phyloP scores from a whole-genome alignment of 192 early-diverging fungal species.

The Linderina pennispora region DNA sequence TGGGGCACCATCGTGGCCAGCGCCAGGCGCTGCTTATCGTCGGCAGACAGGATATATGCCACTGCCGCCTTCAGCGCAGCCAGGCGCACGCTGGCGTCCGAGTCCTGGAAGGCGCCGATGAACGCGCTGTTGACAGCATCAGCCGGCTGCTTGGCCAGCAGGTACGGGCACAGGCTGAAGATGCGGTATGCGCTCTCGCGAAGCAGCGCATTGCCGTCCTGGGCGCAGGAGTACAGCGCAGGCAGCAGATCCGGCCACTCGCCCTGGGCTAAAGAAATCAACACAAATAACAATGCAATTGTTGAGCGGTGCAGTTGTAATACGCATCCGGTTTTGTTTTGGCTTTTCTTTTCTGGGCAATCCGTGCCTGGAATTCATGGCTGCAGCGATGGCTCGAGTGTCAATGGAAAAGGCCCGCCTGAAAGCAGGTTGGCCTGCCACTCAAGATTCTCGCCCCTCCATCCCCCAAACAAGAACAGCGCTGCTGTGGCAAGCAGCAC shows the following conservation, averaged over 20 bases:
- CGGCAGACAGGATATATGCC: slow-evolving; percentile 68
- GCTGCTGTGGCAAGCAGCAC: too few species aligned
- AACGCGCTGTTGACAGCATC: slow-evolving; percentile 70
- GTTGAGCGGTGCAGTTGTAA: too few species aligned
- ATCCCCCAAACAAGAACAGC: too few species aligned
- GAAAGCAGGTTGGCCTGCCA: too few species aligned
- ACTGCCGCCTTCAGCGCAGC: slow-evolving; percentile 71
- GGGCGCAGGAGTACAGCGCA: slow-evolving; percentile 75
- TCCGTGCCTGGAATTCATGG: too few species aligned
- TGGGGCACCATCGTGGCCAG: slow-evolving; percentile 60
- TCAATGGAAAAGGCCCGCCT: too few species aligned
- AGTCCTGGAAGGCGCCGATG: slow-evolving; percentile 63
- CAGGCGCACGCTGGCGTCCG: slow-evolving; percentile 61
- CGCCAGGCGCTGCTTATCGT: slow-evolving; percentile 43
- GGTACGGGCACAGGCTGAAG: slow-evolving; percentile 72
- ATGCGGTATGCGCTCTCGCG: slow-evolving; percentile 89
- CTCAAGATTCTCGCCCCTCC: too few species aligned
- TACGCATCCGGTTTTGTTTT: too few species aligned
- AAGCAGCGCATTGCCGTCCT: slow-evolving; percentile 66
- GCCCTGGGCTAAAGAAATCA: slow-evolving; percentile 12
- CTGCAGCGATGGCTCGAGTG: too few species aligned
- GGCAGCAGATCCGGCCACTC: slow-evolving; percentile 76
- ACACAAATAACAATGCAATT: background rate
- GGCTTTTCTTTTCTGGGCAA: too few species aligned
- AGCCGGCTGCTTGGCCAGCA: slow-evolving; percentile 68